These are phyloP conservation scores for Magnolia changhungtana DNA, from an alignment of 164 flowering plant genomes.

Conservation along the genomic window DNA sequence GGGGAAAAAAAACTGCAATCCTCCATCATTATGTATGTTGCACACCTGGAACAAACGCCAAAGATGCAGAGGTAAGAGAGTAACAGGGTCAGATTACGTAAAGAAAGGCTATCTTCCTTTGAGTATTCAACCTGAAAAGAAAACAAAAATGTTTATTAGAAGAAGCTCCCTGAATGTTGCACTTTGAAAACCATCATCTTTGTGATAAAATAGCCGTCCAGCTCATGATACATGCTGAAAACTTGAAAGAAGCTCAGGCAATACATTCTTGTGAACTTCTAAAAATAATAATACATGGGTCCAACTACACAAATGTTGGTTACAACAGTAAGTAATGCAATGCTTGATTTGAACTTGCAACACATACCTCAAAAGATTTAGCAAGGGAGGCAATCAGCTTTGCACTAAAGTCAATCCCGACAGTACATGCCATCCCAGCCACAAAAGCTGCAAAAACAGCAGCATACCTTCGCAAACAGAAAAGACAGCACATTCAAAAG, in stretches of 20 bases:
- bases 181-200: background rate
- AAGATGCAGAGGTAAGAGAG: conserved; percentile 73
- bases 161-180: background rate
- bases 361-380: conserved; percentile 68
- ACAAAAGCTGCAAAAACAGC: conserved; percentile 89
- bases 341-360: background rate
- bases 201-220: background rate
- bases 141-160: background rate
- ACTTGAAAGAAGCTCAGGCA: background rate
- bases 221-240: background rate
- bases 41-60: conserved; percentile 92
- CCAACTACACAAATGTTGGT: background rate
- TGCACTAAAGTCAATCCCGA: conserved; percentile 88
- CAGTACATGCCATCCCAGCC: conserved; percentile 82
- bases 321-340: background rate
- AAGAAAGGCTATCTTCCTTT: conserved; percentile 74
- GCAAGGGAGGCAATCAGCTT: conserved; percentile 81
- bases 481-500: background rate
- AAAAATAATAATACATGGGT: background rate
- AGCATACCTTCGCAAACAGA: conserved; percentile 64
- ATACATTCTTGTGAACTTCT: background rate
- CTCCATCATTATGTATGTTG: background rate
- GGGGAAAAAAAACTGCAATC: background rate
- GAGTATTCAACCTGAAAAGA: conserved; percentile 60
- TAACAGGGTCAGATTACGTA: conserved; percentile 77